These are phyloP conservation scores for Cupressus sempervirens DNA, from an alignment of 75 land plant species.

Conservation along the genomic window DNA sequence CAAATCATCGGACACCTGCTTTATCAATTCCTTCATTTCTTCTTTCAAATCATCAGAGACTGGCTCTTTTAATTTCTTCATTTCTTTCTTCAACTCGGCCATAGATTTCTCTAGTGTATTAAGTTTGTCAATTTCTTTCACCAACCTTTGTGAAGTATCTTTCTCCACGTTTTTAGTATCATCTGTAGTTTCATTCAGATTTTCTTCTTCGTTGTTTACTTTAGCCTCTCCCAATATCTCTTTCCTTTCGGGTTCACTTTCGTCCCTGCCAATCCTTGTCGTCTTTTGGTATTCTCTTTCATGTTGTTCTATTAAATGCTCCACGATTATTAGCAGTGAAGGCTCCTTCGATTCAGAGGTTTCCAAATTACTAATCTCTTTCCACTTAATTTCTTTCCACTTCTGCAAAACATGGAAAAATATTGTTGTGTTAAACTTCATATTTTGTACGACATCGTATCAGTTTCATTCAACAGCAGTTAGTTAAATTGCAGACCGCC, in stretches of 20 bases:
- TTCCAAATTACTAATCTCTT: too few relatives aligned
- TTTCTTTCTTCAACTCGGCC: background rate
- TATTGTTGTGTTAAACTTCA: too few relatives aligned
- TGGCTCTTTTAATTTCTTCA: background rate
- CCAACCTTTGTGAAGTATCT: too few relatives aligned
- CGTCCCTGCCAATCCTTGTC: background rate
- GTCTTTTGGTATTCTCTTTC: background rate
- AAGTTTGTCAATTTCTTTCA: background rate
- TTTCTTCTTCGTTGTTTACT: too few relatives aligned
- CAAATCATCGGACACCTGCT: background rate
- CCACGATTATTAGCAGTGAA: background rate
- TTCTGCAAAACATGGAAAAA: too few relatives aligned
- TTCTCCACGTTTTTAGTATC: too few relatives aligned
- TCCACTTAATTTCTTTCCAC: too few relatives aligned
- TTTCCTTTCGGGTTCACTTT: too few relatives aligned
- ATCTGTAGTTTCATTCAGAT: too few relatives aligned
- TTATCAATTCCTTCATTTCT: background rate
- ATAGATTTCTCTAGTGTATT: background rate
- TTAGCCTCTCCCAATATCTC: background rate
- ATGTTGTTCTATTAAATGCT: background rate
- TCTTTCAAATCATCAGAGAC: background rate
- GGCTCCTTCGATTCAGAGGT: background rate
- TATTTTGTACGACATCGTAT: too few relatives aligned
- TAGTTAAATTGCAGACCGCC: too few relatives aligned
- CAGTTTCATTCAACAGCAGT: too few relatives aligned